Base-by-base conservation (phyloP, 2,329 filamentous ascomycete genomes). In the Botrytis fabae region DNA sequence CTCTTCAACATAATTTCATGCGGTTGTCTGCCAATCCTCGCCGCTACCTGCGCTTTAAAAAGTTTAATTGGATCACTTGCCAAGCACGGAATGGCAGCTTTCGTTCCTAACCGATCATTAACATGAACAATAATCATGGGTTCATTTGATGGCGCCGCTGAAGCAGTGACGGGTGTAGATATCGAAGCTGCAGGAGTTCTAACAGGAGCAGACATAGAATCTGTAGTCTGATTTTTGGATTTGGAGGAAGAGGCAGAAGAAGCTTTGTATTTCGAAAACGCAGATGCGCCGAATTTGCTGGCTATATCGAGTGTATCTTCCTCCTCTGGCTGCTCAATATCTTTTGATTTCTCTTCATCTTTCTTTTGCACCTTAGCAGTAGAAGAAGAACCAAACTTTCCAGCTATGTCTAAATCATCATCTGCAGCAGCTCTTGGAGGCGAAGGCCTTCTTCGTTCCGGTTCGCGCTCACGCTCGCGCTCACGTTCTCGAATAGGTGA, bases 101-200 rank as follows among this genome's bases (percentile, higher is more conserved):
- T 97, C n/a, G 95, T 98, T 20, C 95, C 95, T 51, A 98, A 85
- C n/a, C 95, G 89, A 82, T 98, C 95, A 81, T 98, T 98, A 80
- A 98, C 90, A 79, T 95, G 90, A 28, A 98, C 95, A 69, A 97
- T 89, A 77, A 98, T 98, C 92, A 98, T 97, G 73, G 94, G 91
- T 80, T 97, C 92, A 12, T 84, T 79, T 16, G 81, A 74, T 6
- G 75, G 61, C 44, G 75, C 72, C 57, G 78, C 76, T 32, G 77
- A 69, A 22, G 76, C 69, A 57, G 78, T 68, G 16, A 72, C 51
- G 2, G 62, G 28, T 3, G 70, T 72, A 48, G 62, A 69, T 60
- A 72, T 74, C 28, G 73, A 51, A 48, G 78, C 65, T 28, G 65
- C 75, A 18, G 79, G 70, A 14, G 79, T 72, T 38, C 78, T 70